A percentile compares a stretch with the other conserved stretches of the same genome.
Evolutionary conservation across 768 basidiomycete genomes (phyloP).

Genomic region (Suillus subaureus): DNA sequence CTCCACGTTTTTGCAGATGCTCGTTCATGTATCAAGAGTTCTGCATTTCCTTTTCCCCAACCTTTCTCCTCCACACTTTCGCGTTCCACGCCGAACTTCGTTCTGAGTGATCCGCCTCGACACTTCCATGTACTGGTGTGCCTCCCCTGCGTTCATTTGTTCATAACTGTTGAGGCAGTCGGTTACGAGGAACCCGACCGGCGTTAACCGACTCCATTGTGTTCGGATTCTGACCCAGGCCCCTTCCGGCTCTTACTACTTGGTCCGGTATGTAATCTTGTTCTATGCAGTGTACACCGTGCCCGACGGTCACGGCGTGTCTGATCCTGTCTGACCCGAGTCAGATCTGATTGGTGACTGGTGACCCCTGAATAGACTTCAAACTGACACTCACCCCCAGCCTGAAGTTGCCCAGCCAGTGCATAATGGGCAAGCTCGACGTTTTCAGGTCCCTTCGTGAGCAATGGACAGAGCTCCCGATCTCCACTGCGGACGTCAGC

Average conservation of each 20-base stretch:
- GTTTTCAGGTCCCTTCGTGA: slow-evolving; percentile 24
- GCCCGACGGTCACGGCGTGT: too few species aligned
- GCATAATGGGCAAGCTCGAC: slow-evolving; percentile 27
- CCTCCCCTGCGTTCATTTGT: background rate
- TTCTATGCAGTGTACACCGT: too few species aligned
- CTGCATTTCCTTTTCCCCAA: background rate
- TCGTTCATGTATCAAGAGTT: background rate
- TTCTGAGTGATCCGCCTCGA: background rate
- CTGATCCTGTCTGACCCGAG: too few species aligned
- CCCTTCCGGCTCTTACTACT: background rate
- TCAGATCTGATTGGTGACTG: too few species aligned
- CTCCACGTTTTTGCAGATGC: background rate
- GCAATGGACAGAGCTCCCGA: slow-evolving; percentile 30
- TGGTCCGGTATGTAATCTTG: too few species aligned
- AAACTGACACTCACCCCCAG: too few species aligned
- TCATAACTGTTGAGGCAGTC: background rate
- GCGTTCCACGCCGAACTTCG: background rate
- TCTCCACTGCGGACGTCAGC: slow-evolving; percentile 21
- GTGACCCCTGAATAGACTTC: too few species aligned
- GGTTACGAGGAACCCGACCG: background rate
- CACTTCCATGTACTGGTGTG: background rate
- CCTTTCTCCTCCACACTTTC: background rate
- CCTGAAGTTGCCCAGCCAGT: background rate
- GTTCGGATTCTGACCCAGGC: background rate
- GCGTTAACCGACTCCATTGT: background rate